These are phyloP conservation scores for Suillus alpinus DNA, from an alignment of 768 basidiomycete genomes.

Conservation along the genomic window DNA sequence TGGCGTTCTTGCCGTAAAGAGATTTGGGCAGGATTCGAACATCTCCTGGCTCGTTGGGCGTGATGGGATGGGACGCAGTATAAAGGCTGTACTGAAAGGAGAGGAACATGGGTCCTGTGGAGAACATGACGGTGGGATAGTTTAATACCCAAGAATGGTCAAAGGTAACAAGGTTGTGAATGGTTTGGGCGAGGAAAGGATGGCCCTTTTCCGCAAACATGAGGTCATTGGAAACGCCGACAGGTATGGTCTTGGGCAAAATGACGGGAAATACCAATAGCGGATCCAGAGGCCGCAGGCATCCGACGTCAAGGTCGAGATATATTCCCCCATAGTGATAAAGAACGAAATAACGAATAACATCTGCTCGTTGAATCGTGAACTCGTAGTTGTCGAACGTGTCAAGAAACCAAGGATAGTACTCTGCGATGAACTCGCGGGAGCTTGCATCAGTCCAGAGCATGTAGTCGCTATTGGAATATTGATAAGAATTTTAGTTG, in stretches of 20 bases:
- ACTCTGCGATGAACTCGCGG: slow-evolving; percentile 81
- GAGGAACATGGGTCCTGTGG: slow-evolving; percentile 98
- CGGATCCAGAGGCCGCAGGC: slow-evolving; percentile 80
- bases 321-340: slow-evolving; percentile 95
- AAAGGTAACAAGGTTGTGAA: slow-evolving; percentile 87
- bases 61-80: slow-evolving; percentile 61
- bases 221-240: slow-evolving; percentile 96
- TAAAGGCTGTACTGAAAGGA: slow-evolving; percentile 93
- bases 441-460: slow-evolving; percentile 95
- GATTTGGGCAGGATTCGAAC: slow-evolving; percentile 93
- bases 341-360: slow-evolving; percentile 96
- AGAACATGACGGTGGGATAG: slow-evolving; percentile 99
- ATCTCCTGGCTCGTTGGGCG: slow-evolving; percentile 53
- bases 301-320: slow-evolving; percentile 96
- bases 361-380: slow-evolving; percentile 93
- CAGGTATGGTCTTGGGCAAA: slow-evolving; percentile 92
- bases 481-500: slow-evolving; percentile 12
- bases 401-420: slow-evolving; percentile 91
- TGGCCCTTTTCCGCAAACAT: slow-evolving; percentile 86
- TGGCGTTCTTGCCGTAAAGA: slow-evolving; percentile 96
- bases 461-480: slow-evolving; percentile 75
- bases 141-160: slow-evolving; percentile 94
- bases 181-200: slow-evolving; percentile 89
- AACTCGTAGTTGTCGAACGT: slow-evolving; percentile 93
- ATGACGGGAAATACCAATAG: slow-evolving; percentile 84